Evolutionary conservation across 257 asterid genomes (phyloP).

Genomic region (Plectranthus barbatus): DNA sequence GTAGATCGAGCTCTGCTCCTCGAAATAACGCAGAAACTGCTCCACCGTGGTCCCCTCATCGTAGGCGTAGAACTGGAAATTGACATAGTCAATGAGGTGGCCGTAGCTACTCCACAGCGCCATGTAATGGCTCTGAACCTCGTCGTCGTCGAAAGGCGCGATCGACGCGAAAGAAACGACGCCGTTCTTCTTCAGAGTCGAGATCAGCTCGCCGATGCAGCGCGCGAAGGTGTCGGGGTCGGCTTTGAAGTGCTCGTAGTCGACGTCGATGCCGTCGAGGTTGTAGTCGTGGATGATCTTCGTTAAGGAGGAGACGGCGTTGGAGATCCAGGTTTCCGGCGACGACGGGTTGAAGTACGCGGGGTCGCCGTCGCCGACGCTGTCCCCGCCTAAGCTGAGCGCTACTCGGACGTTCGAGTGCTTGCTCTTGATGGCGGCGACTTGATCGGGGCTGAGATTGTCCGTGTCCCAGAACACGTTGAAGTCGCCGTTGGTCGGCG

Average conservation of each 20-base stretch:
- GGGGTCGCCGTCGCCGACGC: slow-evolving; percentile 23
- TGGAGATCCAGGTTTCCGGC: slow-evolving; percentile 55
- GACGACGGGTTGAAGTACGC: slow-evolving; percentile 56
- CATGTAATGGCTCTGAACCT: slow-evolving; percentile 58
- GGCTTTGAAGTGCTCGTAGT: slow-evolving; percentile 62
- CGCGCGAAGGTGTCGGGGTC: slow-evolving; percentile 37
- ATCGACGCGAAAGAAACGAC: slow-evolving; percentile 69
- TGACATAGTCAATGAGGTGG: slow-evolving; percentile 44
- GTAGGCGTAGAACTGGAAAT: too few relatives aligned
- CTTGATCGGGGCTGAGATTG: slow-evolving; percentile 46
- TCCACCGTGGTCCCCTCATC: slow-evolving; percentile 53
- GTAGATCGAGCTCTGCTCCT: slow-evolving; percentile 35
- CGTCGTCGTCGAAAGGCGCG: slow-evolving; percentile 59
- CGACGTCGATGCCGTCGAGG: slow-evolving; percentile 65
- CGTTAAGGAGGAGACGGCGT: slow-evolving; percentile 62
- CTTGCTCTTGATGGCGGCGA: slow-evolving; percentile 37
- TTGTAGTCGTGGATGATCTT: slow-evolving; percentile 36
- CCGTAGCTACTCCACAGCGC: slow-evolving; percentile 58
- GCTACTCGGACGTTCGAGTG: slow-evolving; percentile 54
- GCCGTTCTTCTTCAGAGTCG: slow-evolving; percentile 37
- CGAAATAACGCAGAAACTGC: slow-evolving; percentile 45
- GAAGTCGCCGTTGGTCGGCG: slow-evolving; percentile 61
- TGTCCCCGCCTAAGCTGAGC: slow-evolving; percentile 73
- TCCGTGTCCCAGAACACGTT: slow-evolving; percentile 64
- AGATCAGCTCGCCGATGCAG: slow-evolving; percentile 44